Conservation (phyloP, 768 basidiomycete genomes). For the Lactifluus hygrophoroides region DNA sequence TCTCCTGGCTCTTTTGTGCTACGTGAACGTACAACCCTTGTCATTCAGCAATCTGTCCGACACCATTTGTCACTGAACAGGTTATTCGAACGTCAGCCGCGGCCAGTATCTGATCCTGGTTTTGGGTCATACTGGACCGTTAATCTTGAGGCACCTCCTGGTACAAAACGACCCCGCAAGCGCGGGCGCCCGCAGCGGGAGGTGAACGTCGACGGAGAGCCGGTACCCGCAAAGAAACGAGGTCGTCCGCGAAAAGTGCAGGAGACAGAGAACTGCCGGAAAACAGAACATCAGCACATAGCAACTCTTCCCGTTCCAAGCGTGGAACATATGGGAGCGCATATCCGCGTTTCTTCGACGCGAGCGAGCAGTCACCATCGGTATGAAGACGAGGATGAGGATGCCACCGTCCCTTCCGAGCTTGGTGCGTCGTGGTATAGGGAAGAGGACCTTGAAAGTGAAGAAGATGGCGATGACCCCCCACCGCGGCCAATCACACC, state of each 20-base stretch:
- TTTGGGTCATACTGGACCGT: slow-evolving; percentile 89
- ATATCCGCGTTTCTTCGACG: slow-evolving; percentile 22
- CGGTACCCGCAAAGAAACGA: slow-evolving; percentile 19
- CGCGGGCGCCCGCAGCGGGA: slow-evolving; percentile 57
- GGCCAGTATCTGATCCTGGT: slow-evolving; percentile 77
- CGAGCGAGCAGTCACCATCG: slow-evolving; percentile 20
- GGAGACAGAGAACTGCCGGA: not conserved
- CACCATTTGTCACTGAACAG: slow-evolving; percentile 79
- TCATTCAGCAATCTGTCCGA: slow-evolving; percentile 70
- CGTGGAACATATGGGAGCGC: not conserved
- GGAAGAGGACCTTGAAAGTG: slow-evolving; percentile 51
- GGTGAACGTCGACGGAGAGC: slow-evolving; percentile 17
- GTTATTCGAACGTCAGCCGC: slow-evolving; percentile 71
- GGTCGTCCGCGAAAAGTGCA: slow-evolving; percentile 19
- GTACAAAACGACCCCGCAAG: slow-evolving; percentile 79
- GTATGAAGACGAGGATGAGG: slow-evolving; percentile 33
- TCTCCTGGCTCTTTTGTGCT: not conserved
- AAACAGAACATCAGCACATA: slow-evolving; percentile 1
- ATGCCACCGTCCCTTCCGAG: slow-evolving; percentile 23
- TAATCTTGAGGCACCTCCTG: slow-evolving; percentile 77
- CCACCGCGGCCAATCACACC: slow-evolving; percentile 8
- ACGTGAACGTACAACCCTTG: not conserved
- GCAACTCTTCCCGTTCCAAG: slow-evolving; percentile 12
- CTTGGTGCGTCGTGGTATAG: slow-evolving; percentile 21
- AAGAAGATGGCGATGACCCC: slow-evolving; percentile 38